Evolutionary conservation across 495 filamentous ascomycete genomes (phyloP).

Genomic region (Emericellopsis terricola): DNA sequence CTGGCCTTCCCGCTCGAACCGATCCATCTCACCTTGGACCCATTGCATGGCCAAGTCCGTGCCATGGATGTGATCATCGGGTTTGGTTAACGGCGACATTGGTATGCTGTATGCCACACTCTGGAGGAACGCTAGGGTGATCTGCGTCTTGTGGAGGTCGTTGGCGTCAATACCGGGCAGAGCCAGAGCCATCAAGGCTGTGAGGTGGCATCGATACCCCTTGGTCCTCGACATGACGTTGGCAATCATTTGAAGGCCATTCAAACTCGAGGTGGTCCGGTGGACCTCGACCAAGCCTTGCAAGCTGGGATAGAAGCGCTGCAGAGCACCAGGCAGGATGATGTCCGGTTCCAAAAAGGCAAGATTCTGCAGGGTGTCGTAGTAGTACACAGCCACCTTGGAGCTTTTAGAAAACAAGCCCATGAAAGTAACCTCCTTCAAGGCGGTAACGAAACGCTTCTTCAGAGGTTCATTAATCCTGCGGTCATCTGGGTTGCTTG

Average conservation of each 20-base stretch:
- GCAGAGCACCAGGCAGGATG: conserved; percentile 83
- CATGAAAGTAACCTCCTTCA: conserved; percentile 94
- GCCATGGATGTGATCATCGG: conserved; percentile 47
- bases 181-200: conserved; percentile 75
- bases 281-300: conserved; percentile 96
- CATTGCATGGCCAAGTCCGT: conserved; percentile 77
- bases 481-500: conserved; percentile 65
- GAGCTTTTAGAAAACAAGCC: conserved; percentile 92
- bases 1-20: conserved; percentile 82
- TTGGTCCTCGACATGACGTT: conserved; percentile 79
- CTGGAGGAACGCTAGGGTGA: conserved; percentile 89
- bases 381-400: conserved; percentile 75
- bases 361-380: conserved; percentile 75
- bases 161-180: conserved; percentile 96
- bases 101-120: conserved; percentile 89
- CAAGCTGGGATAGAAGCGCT: conserved; percentile 91
- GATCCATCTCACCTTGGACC: conserved; percentile 82
- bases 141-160: conserved; percentile 88
- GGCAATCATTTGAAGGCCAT: conserved; percentile 75
- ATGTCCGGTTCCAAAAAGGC: conserved; percentile 82
- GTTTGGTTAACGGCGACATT: conserved; percentile 63
- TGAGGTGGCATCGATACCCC: conserved; percentile 88
- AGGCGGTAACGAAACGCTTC: conserved; percentile 72
- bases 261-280: conserved; percentile 82
- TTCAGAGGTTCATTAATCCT: conserved; percentile 65